Base-by-base conservation (phyloP, 1,139 yeast genomes). In the Geotrichum restrictum region DNA sequence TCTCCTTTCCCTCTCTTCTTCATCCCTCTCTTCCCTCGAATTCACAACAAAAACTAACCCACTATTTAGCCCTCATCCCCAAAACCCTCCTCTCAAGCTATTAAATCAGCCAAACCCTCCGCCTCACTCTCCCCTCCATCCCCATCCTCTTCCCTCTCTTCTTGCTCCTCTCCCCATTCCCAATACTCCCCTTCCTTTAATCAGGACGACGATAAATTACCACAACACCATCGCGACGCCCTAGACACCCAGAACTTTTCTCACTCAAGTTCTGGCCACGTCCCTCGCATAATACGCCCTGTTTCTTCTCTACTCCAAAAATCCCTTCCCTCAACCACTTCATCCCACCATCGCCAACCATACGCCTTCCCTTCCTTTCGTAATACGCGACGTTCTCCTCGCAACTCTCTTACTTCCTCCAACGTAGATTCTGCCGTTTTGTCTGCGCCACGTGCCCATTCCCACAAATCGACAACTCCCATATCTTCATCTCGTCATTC, bases 151-250 rank as follows among this genome's bases (percentile, higher is more conserved):
- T 39, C 42, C 14, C 3, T 31, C 32, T 39, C 42, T 31, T 39
- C 42, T 31, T 19, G 40, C 40, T 22, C 29, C 18, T 44, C 33
- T 21, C 16, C 41, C 24, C 2, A 10, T 22, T 19, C 8, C 29
- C 41, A 6, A 6, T 1, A 2, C 2, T 14, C 18, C 13, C 41
- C 24, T 10, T 13, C 14, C 13, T 22, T 38, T 24, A 18, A 8
- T 19, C 24, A 16, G 3, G 14, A 38, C 22, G 6, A 38, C 22
- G 6, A 38, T 13, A 38, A 38, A 18, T 38, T 38, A 3, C 41
- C 13, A 13, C 41, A 38, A 13, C 44, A 27, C 33, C 44, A 3
- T 40, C 44, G 44, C 44, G 44, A 40, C 44, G 32, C 33, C 33
- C 31, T 11, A 13, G 21, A 14, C 44, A n/a, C 33, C 13, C 33